A percentile compares a stretch with the other conserved stretches of the same genome.
Evolutionary conservation across 176 grass and related monocot species (phyloP).

Genomic region (Calamus simplicifolius): DNA sequence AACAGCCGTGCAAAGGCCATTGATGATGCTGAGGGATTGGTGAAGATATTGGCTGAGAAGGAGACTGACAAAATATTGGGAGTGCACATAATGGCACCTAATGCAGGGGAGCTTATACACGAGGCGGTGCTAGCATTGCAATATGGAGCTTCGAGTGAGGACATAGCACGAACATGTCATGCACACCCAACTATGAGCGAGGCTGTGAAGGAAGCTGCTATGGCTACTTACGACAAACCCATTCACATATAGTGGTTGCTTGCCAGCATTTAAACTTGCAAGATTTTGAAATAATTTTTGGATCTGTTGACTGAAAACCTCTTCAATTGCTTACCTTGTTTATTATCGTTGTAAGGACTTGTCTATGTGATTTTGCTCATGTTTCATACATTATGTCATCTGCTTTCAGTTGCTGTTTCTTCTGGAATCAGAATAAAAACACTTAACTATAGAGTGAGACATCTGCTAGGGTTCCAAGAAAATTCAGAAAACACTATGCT

Average conservation of each 20-base stretch:
- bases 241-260: constrained; percentile 46
- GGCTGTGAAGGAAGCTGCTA: constrained; percentile 78
- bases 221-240: constrained; percentile 63
- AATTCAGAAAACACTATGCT: too few relatives aligned
- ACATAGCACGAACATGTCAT: constrained; percentile 77
- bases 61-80: constrained; percentile 75
- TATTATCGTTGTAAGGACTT: too few relatives aligned
- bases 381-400: too few relatives aligned
- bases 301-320: too few relatives aligned
- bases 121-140: constrained; percentile 75
- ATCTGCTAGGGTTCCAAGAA: too few relatives aligned
- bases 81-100: constrained; percentile 78
- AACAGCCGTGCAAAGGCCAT: constrained; percentile 84
- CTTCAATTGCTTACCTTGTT: too few relatives aligned
- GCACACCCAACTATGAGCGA: constrained; percentile 80
- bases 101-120: constrained; percentile 75
- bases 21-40: constrained; percentile 71
- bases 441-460: too few relatives aligned
- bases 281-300: too few relatives aligned
- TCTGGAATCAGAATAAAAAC: too few relatives aligned
- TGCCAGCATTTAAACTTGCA: too few relatives aligned
- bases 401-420: too few relatives aligned
- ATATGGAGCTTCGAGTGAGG: constrained; percentile 75
- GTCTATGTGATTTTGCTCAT: too few relatives aligned
- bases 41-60: constrained; percentile 78